Percentiles rank a stretch among this genome's conserved stretches.
These are phyloP conservation scores for Hansenula anomala DNA, from an alignment of 1,139 yeast genomes.

Conservation along the genomic window DNA sequence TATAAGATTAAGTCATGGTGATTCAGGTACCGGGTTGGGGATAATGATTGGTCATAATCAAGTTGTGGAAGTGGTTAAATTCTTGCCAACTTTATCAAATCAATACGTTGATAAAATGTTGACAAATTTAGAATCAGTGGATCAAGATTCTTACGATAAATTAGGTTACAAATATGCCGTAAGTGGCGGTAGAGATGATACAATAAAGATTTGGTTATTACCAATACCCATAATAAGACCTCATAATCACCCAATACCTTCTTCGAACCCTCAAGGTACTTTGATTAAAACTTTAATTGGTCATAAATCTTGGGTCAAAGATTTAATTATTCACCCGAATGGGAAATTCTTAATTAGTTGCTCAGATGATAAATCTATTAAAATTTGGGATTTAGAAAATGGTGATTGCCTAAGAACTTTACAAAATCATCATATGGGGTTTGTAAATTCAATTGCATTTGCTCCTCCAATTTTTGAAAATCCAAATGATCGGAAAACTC, in stretches of 20 bases:
- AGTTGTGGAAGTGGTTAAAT: constrained; percentile 71
- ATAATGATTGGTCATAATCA: constrained; percentile 75
- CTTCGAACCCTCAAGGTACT: constrained; percentile 57
- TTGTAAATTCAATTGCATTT: constrained; percentile 62
- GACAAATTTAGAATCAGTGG: constrained; percentile 19
- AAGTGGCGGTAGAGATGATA: constrained; percentile 79
- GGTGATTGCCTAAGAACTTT: constrained; percentile 51
- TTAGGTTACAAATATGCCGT: constrained; percentile 66
- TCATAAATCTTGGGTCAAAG: constrained; percentile 86
- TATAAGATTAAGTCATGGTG: constrained; percentile 58
- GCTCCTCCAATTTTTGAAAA: constrained; percentile 36
- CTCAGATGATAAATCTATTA: constrained; percentile 73
- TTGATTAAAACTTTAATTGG: constrained; percentile 55
- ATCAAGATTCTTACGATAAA: constrained; percentile 26
- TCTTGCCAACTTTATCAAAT: constrained; percentile 51
- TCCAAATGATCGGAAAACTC: constrained; percentile 9
- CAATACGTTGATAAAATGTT: constrained; percentile 46
- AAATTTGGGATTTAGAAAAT: constrained; percentile 73
- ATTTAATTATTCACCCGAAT: constrained; percentile 66
- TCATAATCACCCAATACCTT: constrained; percentile 54
- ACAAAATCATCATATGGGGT: constrained; percentile 69
- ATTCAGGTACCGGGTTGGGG: constrained; percentile 65
- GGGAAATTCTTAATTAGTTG: constrained; percentile 70
- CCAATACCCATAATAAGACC: constrained; percentile 56
- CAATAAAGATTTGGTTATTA: constrained; percentile 70